These are phyloP conservation scores for Saitozyma podzolica DNA, from an alignment of 768 basidiomycete species.

Conservation along the genomic window DNA sequence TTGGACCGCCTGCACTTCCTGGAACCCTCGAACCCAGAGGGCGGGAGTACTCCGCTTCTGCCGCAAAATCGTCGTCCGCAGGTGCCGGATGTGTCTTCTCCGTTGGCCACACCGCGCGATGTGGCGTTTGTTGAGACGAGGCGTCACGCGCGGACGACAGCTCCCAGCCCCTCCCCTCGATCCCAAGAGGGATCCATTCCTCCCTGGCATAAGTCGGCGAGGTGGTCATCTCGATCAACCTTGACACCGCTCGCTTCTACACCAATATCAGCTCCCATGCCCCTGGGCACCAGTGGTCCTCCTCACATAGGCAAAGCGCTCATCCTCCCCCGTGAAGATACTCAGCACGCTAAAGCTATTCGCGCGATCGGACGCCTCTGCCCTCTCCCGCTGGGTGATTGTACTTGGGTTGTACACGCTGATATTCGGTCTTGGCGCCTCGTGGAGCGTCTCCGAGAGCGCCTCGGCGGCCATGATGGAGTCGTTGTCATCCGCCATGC, in stretches of 20 bases:
- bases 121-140: neutral
- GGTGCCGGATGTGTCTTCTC: neutral
- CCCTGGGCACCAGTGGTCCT: neutral
- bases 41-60: slow-evolving; percentile 43
- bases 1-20: slow-evolving; percentile 6
- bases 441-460: slow-evolving; percentile 56
- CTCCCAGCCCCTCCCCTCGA: slow-evolving; percentile 41
- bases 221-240: slow-evolving; percentile 62
- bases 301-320: slow-evolving; percentile 62
- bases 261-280: neutral
- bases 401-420: slow-evolving; percentile 57
- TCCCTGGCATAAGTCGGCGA: slow-evolving; percentile 42
- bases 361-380: slow-evolving; percentile 32
- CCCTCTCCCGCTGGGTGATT: slow-evolving; percentile 18
- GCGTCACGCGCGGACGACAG: neutral
- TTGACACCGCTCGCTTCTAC: slow-evolving; percentile 62
- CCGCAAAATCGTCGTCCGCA: slow-evolving; percentile 37
- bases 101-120: neutral
- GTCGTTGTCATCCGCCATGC: slow-evolving; percentile 47
- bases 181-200: slow-evolving; percentile 45
- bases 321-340: slow-evolving; percentile 63
- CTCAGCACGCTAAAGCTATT: slow-evolving; percentile 58
- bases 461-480: slow-evolving; percentile 57
- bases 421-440: slow-evolving; percentile 62
- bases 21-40: slow-evolving; percentile 7